Percentiles rank a stretch among this genome's conserved stretches.
These are phyloP conservation scores for Datisca glomerata DNA, from an alignment of 306 rosid genomes.

Conservation along the genomic window DNA sequence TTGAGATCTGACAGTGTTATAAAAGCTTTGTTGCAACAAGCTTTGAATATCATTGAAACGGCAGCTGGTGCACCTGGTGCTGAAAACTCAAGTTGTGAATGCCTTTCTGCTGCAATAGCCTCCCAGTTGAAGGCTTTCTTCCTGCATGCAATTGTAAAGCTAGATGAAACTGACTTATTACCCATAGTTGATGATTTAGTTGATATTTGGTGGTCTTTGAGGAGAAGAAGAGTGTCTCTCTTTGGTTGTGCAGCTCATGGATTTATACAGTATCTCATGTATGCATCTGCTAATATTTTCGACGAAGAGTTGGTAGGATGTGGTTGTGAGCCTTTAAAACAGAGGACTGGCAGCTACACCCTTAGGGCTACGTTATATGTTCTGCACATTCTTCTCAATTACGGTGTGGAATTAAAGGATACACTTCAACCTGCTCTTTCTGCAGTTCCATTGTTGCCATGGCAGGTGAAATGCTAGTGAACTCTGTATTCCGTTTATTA, in stretches of 20 bases:
- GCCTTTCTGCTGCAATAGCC: constrained; percentile 49
- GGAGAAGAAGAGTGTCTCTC: constrained; percentile 80
- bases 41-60: constrained; percentile 65
- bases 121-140: constrained; percentile 60
- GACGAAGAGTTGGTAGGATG: constrained; percentile 36
- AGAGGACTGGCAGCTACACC: constrained; percentile 68
- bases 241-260: constrained; percentile 89
- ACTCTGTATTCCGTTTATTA: constrained; percentile 6
- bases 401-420: constrained; percentile 82
- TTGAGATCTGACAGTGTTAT: constrained; percentile 25
- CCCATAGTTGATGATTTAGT: constrained; percentile 46
- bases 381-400: constrained; percentile 83
- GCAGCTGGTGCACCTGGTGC: constrained; percentile 61
- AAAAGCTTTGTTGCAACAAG: constrained; percentile 33
- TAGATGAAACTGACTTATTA: constrained; percentile 31
- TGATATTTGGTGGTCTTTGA: constrained; percentile 78
- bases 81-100: constrained; percentile 60
- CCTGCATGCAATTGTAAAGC: constrained; percentile 34
- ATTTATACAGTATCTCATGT: constrained; percentile 63
- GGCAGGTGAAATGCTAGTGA: constrained; percentile 71
- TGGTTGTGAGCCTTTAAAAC: constrained; percentile 44
- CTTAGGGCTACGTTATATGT: constrained; percentile 76
- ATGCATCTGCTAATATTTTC: constrained; percentile 49
- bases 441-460: constrained; percentile 73
- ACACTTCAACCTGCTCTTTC: constrained; percentile 56